Percentiles rank a stretch among this genome's conserved stretches.
phyloP scores from a whole-genome alignment of 2,329 filamentous ascomycete genomes.

The Apiospora kogelbergensis region DNA sequence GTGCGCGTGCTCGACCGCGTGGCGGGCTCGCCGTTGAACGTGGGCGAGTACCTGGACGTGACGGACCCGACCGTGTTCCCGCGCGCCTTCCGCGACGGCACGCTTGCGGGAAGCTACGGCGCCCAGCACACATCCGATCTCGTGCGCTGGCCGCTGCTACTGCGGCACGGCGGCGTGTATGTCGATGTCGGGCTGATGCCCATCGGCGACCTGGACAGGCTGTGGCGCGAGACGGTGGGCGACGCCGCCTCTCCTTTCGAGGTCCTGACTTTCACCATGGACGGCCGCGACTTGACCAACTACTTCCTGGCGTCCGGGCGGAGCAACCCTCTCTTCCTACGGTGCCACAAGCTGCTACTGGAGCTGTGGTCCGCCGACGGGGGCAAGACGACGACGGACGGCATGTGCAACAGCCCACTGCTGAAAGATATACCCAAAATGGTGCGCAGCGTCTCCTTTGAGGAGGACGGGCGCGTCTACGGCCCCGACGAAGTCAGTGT shows the following conservation, averaged over 20 bases:
- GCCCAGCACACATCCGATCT: constrained; percentile 58
- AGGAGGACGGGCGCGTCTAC: constrained; percentile 12
- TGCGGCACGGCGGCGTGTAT: constrained; percentile 58
- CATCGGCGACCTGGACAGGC: constrained; percentile 54
- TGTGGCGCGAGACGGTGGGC: constrained; percentile 51
- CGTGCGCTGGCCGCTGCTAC: constrained; percentile 55
- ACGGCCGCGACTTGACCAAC: constrained; percentile 41
- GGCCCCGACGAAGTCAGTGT: constrained; percentile 35
- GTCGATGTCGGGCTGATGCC: constrained; percentile 57
- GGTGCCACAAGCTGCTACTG: constrained; percentile 49
- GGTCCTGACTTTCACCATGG: constrained; percentile 45
- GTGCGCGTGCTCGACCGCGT: constrained; percentile 50
- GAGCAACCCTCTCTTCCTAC: constrained; percentile 45
- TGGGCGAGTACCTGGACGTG: constrained; percentile 48
- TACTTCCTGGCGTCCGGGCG: constrained; percentile 44
- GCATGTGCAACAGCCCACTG: constrained; percentile 48
- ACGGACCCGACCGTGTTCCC: constrained; percentile 45
- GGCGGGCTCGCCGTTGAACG: constrained; percentile 44
- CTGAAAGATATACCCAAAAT: constrained; percentile 44
- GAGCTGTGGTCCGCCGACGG: constrained; percentile 46
- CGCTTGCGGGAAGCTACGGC: constrained; percentile 48
- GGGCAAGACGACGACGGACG: constrained; percentile 48
- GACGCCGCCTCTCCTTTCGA: constrained; percentile 46
- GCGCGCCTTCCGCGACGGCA: constrained; percentile 47
- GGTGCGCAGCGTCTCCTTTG: constrained; percentile 26